Conservation (phyloP, 768 basidiomycete genomes). For the Psilocybe subaeruginosa region DNA sequence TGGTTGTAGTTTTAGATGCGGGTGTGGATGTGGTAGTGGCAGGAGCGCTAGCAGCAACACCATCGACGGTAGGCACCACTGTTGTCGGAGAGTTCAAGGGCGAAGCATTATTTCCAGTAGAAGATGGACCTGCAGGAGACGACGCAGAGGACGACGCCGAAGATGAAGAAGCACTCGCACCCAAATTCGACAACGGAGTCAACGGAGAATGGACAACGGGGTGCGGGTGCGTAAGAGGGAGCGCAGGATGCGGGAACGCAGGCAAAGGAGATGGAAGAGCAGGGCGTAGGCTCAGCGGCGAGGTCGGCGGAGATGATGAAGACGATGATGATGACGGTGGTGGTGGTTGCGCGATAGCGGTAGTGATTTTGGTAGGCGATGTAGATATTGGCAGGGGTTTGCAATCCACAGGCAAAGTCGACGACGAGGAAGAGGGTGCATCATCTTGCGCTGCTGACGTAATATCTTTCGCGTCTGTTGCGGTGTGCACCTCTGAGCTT, state of each 20-base stretch:
- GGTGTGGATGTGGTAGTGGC: neutral
- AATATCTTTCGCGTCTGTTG: neutral
- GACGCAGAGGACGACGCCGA: neutral
- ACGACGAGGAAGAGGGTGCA: neutral
- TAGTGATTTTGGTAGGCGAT: neutral
- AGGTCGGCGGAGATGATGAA: neutral
- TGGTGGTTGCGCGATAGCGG: too few species aligned
- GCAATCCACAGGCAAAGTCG: neutral
- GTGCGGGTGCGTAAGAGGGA: neutral
- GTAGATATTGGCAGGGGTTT: neutral
- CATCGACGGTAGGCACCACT: neutral
- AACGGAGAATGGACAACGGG: slow-evolving; percentile 14
- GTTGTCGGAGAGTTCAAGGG: neutral
- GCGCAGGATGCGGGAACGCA: neutral
- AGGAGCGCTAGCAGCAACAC: neutral
- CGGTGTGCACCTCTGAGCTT: neutral
- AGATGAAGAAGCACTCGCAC: neutral
- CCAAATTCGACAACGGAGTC: slow-evolving; percentile 5
- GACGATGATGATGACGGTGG: neutral
- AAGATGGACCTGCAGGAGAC: neutral
- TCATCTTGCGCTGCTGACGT: neutral
- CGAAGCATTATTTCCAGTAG: neutral
- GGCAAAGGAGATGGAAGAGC: slow-evolving; percentile 6
- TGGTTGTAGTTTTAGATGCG: neutral
- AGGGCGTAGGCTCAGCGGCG: neutral